Evolutionary conservation across 768 basidiomycete genomes (phyloP), one percentile per base, ranked within the genome.

Genomic region (Rhodotorula paludigena): DNA sequence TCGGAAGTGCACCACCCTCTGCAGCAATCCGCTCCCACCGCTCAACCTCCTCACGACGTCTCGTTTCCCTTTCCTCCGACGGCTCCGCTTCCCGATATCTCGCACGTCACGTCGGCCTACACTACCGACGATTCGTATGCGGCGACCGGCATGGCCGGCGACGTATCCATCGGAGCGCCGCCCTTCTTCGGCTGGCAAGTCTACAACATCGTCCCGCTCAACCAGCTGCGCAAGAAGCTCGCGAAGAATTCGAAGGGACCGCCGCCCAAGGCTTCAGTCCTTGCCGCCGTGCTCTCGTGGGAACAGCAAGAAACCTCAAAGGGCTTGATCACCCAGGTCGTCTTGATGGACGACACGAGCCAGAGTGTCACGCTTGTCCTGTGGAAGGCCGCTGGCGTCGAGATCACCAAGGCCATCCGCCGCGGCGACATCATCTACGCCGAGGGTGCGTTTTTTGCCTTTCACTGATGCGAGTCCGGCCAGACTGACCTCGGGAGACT

Each of bases 371-470:
- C 23, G 11, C 38, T 71, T 30, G 32, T 42, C 20, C 30, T 55
- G 2, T 71, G 70, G 70, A 30, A 39, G 14, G n/a, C 45, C 18
- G 25, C 32, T 9, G 62, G 45, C 5, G 7, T 11, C 14, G 55
- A 53, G 20, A 23, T 60, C 15, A 20, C 16, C 1, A 2, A 42
- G 16, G 36, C 4, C 3, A 41, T 71, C 15, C 52, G 51, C 4
- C 33, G n/a, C 11, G 65, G 63, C 18, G 70, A 71, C 28, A 38
- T 71, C n/a, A 39, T 71, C 33, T 71, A 25, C 39, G 12, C 67
- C 28, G 55, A 59, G 12, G 35, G 70, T 71, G 44, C 15, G 69
- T 42, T 7, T 32, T 32, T n/a, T 10, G 25, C 4, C 25, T 48
- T 30, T 32, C 3, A 7, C 36, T 21, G 32, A 10, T 25, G 28